A percentile compares a stretch with the other conserved stretches of the same genome.
phyloP scores from a whole-genome alignment of 1,284 basidiomycete species.

The Microstroma glucosiphilum region DNA sequence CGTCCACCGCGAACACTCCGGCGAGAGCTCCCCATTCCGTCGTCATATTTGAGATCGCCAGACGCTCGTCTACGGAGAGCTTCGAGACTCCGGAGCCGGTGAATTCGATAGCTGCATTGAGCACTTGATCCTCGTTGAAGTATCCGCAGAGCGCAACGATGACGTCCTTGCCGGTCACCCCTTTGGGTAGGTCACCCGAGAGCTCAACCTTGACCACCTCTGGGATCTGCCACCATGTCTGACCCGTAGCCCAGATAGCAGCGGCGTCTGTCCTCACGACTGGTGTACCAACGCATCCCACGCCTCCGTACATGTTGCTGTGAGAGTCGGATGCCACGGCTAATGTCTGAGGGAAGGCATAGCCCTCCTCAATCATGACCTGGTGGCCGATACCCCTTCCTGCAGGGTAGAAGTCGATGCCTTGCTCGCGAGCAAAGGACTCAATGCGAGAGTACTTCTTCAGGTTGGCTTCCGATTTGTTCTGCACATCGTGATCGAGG shows the following conservation, averaged over 20 bases:
- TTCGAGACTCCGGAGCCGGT: constrained; percentile 80
- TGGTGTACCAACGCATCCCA: constrained; percentile 92
- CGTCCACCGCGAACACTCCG: constrained; percentile 90
- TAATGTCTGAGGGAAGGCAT: constrained; percentile 49
- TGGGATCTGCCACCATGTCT: constrained; percentile 99
- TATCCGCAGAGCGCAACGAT: constrained; percentile 94
- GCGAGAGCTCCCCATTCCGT: constrained; percentile 98
- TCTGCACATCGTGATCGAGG: constrained; percentile 97
- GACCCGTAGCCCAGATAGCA: constrained; percentile 95
- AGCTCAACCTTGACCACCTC: constrained; percentile 93
- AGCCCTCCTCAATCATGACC: constrained; percentile 48
- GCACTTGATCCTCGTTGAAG: constrained; percentile 94
- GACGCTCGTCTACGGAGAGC: constrained; percentile 79
- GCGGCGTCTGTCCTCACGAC: constrained; percentile 75
- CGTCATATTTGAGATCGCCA: constrained; percentile 85
- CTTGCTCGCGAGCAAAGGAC: constrained; percentile 76
- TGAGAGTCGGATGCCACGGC: constrained; percentile 85
- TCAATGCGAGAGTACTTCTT: constrained; percentile 90
- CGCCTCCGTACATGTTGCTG: constrained; percentile 97
- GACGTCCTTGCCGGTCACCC: constrained; percentile 96
- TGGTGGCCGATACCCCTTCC: constrained; percentile 83
- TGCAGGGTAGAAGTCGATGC: constrained; percentile 92
- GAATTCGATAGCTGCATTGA: constrained; percentile 98
- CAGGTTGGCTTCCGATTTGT: constrained; percentile 81
- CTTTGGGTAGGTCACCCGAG: constrained; percentile 70